Evolutionary conservation across 2,329 filamentous ascomycete species (phyloP).

Genomic region (Penicillium sp.): DNA sequence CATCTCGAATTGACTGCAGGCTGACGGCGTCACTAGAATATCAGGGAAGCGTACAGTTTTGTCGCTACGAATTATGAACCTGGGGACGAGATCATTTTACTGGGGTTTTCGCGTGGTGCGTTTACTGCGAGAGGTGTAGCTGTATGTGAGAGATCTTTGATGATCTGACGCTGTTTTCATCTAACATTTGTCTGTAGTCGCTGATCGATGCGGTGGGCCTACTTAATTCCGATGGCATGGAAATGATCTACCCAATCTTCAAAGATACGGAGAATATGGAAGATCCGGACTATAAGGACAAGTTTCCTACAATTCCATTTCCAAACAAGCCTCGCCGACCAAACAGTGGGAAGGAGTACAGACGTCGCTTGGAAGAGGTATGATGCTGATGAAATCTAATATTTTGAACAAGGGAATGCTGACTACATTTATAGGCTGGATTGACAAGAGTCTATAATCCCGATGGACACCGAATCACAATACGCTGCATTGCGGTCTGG

Average conservation of each 20-base stretch:
- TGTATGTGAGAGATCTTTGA: constrained; percentile 4
- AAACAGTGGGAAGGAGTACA: constrained; percentile 11
- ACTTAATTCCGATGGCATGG: constrained; percentile 16
- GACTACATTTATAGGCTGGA: constrained; percentile 1
- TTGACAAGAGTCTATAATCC: constrained; percentile 17
- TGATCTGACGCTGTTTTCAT: not conserved
- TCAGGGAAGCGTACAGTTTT: constrained; percentile 26
- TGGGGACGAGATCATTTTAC: constrained; percentile 39
- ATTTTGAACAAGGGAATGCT: not conserved
- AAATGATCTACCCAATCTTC: constrained; percentile 19
- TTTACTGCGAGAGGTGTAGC: constrained; percentile 39
- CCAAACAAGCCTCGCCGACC: constrained; percentile 12
- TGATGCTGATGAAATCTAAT: not conserved
- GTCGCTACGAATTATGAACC: constrained; percentile 35
- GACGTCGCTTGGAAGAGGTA: constrained; percentile 17
- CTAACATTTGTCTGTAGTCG: constrained; percentile 12
- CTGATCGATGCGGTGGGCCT: constrained; percentile 36
- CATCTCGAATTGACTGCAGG: not conserved
- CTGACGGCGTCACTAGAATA: constrained; percentile 8
- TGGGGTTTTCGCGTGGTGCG: constrained; percentile 40
- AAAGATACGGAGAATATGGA: constrained; percentile 15
- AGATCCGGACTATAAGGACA: constrained; percentile 17
- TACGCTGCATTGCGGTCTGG: constrained; percentile 31
- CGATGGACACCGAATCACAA: constrained; percentile 24
- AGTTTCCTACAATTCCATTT: constrained; percentile 18